These are phyloP conservation scores for Sporothrix phasma DNA, from an alignment of 2,329 filamentous ascomycete genomes.

Conservation along the genomic window DNA sequence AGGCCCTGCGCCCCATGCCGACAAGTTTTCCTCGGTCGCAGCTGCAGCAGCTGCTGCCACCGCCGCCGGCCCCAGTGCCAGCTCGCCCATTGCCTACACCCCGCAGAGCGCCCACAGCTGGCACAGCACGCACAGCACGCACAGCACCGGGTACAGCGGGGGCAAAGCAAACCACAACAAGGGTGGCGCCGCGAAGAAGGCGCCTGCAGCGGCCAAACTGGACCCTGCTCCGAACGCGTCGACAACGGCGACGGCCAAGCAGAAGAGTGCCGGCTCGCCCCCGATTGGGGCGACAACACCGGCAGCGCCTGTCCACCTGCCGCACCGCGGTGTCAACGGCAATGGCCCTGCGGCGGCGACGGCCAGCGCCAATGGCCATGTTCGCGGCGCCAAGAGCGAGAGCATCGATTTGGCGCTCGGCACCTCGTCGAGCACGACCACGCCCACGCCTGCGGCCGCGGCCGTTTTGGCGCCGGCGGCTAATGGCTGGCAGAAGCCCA, in stretches of 20 bases:
- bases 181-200: conserved; percentile 11
- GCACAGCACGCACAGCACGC: not conserved
- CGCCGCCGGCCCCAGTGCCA: not conserved
- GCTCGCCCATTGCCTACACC: not conserved
- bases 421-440: too few species aligned
- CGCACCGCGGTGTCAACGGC: conserved; percentile 28
- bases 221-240: conserved; percentile 17
- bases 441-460: not conserved
- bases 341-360: conserved; percentile 11
- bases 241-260: conserved; percentile 22
- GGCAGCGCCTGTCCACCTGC: conserved; percentile 24
- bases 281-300: conserved; percentile 4
- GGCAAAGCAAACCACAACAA: conserved; percentile 15
- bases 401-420: conserved; percentile 24
- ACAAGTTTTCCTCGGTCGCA: conserved; percentile 5
- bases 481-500: conserved; percentile 51
- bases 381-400: conserved; percentile 30
- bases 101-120: not conserved
- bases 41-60: not conserved
- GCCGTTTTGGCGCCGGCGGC: conserved; percentile 9
- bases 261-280: conserved; percentile 19
- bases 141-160: not conserved
- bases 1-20: not conserved
- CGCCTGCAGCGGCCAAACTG: conserved; percentile 2
- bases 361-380: conserved; percentile 36